Evolutionary conservation across 768 basidiomycete genomes (phyloP).

Genomic region (Lactarius deliciosus): DNA sequence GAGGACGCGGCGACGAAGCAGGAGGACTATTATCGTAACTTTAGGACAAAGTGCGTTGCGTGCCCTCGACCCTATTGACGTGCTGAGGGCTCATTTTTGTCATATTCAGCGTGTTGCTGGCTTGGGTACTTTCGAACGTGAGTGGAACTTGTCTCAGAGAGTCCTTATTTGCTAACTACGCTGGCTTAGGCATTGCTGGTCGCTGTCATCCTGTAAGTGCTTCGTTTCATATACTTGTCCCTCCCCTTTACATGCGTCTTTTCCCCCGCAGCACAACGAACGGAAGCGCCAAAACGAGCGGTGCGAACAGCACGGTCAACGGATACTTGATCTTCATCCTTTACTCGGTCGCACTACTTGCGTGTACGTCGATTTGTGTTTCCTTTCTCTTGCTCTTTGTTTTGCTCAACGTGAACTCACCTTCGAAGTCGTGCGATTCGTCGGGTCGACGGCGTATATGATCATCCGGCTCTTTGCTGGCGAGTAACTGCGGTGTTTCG

Average conservation of each 20-base stretch:
- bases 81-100: constrained; percentile 25
- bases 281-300: constrained; percentile 46
- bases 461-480: constrained; percentile 85
- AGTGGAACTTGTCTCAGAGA: constrained; percentile 31
- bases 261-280: constrained; percentile 43
- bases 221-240: not conserved
- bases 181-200: constrained; percentile 59
- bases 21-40: constrained; percentile 86
- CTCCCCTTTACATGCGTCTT: constrained; percentile 1
- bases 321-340: constrained; percentile 90
- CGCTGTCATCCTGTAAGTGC: constrained; percentile 67
- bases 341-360: constrained; percentile 84
- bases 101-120: constrained; percentile 65
- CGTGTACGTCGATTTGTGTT: constrained; percentile 54
- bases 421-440: constrained; percentile 71
- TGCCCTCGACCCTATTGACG: not conserved
- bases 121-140: constrained; percentile 89
- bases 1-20: constrained; percentile 62
- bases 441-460: constrained; percentile 82
- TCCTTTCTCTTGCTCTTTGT: constrained; percentile 22
- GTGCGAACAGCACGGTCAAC: constrained; percentile 58
- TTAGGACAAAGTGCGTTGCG: constrained; percentile 74
- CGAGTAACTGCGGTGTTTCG: constrained; percentile 49
- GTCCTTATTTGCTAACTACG: constrained; percentile 1
- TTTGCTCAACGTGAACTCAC: not conserved